phyloP scores from a whole-genome alignment of 2,329 filamentous ascomycete genomes.

The Hymenoscyphus repandus region DNA sequence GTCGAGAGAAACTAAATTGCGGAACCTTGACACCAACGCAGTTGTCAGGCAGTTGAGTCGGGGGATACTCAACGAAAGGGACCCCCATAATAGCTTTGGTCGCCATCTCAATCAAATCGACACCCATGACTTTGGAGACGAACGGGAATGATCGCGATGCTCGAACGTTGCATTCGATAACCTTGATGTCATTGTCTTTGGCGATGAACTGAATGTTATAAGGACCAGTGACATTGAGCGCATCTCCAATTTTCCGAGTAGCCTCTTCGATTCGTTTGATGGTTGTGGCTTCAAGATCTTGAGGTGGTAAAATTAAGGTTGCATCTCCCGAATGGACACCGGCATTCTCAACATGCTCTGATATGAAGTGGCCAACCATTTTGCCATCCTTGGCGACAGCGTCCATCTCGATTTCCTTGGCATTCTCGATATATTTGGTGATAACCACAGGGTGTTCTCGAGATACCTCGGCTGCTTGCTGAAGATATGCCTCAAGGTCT shows the following conservation, averaged over 20 bases:
- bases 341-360: slow-evolving; percentile 97
- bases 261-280: slow-evolving; percentile 90
- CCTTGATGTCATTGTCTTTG: slow-evolving; percentile 99
- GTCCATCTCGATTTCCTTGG: slow-evolving; percentile 99
- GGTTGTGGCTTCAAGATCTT: slow-evolving; percentile 85
- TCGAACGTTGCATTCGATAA: slow-evolving; percentile 97
- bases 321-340: slow-evolving; percentile 98
- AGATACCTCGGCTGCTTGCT: slow-evolving; percentile 89
- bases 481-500: slow-evolving; percentile 81
- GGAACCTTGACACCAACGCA: slow-evolving; percentile 97
- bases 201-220: slow-evolving; percentile 99
- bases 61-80: slow-evolving; percentile 77
- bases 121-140: slow-evolving; percentile 96
- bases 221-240: slow-evolving; percentile 91
- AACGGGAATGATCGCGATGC: slow-evolving; percentile 97
- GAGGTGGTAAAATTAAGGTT: slow-evolving; percentile 88
- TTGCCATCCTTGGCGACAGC: slow-evolving; percentile 86
- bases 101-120: slow-evolving; percentile 96
- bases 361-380: slow-evolving; percentile 93
- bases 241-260: slow-evolving; percentile 88
- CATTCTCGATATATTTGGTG: slow-evolving; percentile 98
- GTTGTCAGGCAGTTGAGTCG: slow-evolving; percentile 66
- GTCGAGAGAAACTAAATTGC: slow-evolving; percentile 96
- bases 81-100: slow-evolving; percentile 92
- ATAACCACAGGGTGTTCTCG: slow-evolving; percentile 96